Evolutionary conservation across 1,139 yeast genomes (phyloP).

Genomic region (Waltiozyma sp.): DNA sequence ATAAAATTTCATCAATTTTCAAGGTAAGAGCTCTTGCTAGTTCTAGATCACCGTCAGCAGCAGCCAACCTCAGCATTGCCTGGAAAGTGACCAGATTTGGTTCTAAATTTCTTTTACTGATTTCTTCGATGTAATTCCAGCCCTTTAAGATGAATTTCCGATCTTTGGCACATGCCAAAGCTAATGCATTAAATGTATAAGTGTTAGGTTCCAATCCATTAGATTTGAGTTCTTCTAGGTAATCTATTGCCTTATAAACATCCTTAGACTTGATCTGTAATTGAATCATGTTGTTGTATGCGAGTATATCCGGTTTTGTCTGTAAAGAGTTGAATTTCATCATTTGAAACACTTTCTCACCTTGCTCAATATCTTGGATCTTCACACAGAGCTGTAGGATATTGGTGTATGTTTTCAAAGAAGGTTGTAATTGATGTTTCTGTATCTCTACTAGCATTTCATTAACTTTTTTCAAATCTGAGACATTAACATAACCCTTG

Average conservation of each 20-base stretch:
- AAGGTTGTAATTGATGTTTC: conserved; percentile 38
- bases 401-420: conserved; percentile 48
- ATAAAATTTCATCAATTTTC: conserved; percentile 35
- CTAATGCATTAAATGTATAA: conserved; percentile 50
- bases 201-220: conserved; percentile 31
- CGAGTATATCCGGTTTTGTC: conserved; percentile 54
- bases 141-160: conserved; percentile 41
- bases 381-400: conserved; percentile 59
- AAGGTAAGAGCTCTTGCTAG: conserved; percentile 63
- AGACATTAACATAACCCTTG: conserved; percentile 23
- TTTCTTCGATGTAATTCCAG: conserved; percentile 70
- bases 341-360: conserved; percentile 66
- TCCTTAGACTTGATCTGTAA: conserved; percentile 52
- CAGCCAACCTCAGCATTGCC: conserved; percentile 61
- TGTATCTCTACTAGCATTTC: conserved; percentile 27
- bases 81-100: conserved; percentile 36
- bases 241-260: conserved; percentile 63
- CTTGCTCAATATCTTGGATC: conserved; percentile 43
- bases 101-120: conserved; percentile 37
- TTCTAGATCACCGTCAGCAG: conserved; percentile 69
- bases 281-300: conserved; percentile 63
- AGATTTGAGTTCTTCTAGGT: conserved; percentile 60
- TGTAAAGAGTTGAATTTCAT: conserved; percentile 67
- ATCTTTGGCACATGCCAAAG: conserved; percentile 61
- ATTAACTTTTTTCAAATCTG: conserved; percentile 23